These are phyloP conservation scores for Volvox africanus DNA, from an alignment of 139 green algal species.

Conservation along the genomic window DNA sequence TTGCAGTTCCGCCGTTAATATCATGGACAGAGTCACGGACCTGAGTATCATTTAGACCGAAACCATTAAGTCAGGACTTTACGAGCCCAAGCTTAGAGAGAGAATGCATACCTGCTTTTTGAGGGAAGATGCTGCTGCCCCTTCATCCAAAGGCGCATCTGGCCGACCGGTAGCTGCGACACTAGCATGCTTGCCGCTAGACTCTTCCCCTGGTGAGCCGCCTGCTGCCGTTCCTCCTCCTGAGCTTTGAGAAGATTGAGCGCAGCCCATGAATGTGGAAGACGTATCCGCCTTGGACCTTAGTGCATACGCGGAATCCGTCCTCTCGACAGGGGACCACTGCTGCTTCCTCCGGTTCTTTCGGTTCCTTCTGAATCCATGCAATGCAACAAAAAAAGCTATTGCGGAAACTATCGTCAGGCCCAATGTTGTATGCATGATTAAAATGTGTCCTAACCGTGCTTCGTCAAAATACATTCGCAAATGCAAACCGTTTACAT, in stretches of 20 bases:
- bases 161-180: background rate
- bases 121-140: background rate
- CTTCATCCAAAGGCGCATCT: background rate
- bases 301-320: background rate
- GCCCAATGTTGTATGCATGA: too few species aligned
- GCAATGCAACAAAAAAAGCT: background rate
- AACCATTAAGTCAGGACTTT: background rate
- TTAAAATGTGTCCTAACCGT: background rate
- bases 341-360: background rate
- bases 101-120: background rate
- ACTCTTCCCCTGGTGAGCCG: background rate
- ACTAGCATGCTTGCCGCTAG: background rate
- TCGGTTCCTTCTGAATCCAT: background rate
- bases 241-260: background rate
- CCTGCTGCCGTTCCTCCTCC: background rate
- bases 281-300: background rate
- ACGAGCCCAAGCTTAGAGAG: background rate
- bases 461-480: too few species aligned
- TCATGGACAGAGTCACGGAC: constrained; percentile 15
- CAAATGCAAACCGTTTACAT: too few species aligned
- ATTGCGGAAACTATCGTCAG: background rate
- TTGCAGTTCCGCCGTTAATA: background rate
- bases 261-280: background rate
- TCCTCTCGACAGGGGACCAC: background rate
- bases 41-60: background rate